Evolutionary conservation across 306 rosid genomes (phyloP).

Genomic region (Pueraria montana): DNA sequence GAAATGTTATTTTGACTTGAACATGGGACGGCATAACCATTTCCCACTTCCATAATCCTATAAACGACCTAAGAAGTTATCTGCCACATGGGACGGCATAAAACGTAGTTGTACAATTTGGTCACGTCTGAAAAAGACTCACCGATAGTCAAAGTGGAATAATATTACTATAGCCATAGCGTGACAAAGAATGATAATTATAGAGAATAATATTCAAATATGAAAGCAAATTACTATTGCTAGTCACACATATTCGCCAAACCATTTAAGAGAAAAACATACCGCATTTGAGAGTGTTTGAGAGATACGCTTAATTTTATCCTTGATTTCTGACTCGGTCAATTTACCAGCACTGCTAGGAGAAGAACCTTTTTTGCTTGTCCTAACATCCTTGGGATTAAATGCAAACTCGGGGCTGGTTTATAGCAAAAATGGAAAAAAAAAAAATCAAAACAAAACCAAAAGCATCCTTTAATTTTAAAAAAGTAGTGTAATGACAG

Average conservation of each 20-base stretch:
- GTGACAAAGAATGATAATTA: background rate
- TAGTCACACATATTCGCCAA: background rate
- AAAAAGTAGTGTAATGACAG: background rate
- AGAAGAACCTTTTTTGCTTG: conserved; percentile 61
- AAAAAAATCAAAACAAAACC: conserved; percentile 27
- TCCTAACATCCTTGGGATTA: conserved; percentile 78
- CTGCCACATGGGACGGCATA: background rate
- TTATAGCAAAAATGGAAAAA: conserved; percentile 27
- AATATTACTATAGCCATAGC: background rate
- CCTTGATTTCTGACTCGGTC: conserved; percentile 72
- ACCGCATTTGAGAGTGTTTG: conserved; percentile 76
- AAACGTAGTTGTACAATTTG: background rate
- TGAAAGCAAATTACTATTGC: background rate
- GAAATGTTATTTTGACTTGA: background rate
- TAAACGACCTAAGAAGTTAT: background rate
- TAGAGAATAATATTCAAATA: background rate
- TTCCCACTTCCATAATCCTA: background rate
- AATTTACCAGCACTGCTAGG: conserved; percentile 62
- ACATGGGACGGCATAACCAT: too few species aligned
- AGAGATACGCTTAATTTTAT: conserved; percentile 69
- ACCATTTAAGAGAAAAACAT: conserved; percentile 21
- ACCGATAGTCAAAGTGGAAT: background rate
- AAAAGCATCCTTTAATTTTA: conserved; percentile 6
- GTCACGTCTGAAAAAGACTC: background rate
- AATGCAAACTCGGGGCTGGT: conserved; percentile 79